Evolutionary conservation across 208 protist genomes (phyloP).

Genomic region (Leishmania gerbilli): DNA sequence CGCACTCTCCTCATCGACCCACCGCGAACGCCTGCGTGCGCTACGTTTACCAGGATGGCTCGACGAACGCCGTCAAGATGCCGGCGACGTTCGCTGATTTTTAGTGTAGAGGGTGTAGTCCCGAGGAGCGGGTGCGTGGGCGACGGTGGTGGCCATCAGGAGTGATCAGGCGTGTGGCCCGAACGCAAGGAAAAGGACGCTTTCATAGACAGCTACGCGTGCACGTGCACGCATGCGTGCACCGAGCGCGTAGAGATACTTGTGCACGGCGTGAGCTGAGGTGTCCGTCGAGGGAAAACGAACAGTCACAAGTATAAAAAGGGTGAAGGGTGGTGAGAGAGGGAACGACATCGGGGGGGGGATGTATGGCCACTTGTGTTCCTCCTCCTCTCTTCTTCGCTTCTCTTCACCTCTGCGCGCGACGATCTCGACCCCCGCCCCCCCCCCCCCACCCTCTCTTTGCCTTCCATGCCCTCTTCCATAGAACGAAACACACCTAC

Average conservation of each 20-base stretch:
- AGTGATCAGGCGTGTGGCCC: not conserved
- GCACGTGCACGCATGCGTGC: too few relatives aligned
- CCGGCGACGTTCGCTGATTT: slow-evolving; percentile 71
- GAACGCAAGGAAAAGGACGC: not conserved
- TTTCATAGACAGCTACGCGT: not conserved
- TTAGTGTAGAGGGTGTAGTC: slow-evolving; percentile 15
- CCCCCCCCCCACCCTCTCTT: not conserved
- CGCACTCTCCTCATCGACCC: slow-evolving; percentile 8
- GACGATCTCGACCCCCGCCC: not conserved
- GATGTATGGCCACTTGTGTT: not conserved
- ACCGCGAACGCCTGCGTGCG: slow-evolving; percentile 11
- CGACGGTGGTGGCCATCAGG: not conserved
- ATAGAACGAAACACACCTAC: not conserved
- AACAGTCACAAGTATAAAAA: not conserved
- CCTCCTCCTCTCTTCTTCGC: not conserved
- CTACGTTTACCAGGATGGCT: slow-evolving; percentile 82
- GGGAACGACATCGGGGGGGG: not conserved
- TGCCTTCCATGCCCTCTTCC: not conserved
- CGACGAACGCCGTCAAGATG: slow-evolving; percentile 85
- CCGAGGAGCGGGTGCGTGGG: not conserved
- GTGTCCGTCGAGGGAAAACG: not conserved
- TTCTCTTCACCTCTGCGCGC: not conserved
- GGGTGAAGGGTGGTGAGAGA: not conserved
- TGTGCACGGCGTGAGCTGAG: not conserved
- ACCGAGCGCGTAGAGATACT: not conserved